Evolutionary conservation across 2,329 filamentous ascomycete genomes (phyloP).

Genomic region (Talaromyces sp.): DNA sequence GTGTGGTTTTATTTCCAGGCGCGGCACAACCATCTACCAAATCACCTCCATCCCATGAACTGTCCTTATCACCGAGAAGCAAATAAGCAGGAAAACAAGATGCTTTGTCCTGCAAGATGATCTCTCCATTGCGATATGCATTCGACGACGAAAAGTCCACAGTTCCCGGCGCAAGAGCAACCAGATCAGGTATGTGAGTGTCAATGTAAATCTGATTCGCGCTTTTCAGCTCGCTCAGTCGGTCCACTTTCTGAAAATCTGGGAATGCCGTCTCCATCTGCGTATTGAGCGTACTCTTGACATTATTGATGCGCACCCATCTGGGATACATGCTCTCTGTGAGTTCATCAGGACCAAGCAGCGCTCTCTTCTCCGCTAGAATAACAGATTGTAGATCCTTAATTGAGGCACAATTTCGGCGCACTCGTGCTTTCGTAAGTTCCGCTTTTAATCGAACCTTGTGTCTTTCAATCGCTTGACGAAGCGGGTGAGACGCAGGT

Average conservation of each 20-base stretch:
- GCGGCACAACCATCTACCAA: conserved; percentile 91
- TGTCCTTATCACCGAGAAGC: conserved; percentile 58
- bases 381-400: conserved; percentile 52
- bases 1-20: conserved; percentile 96
- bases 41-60: conserved; percentile 56
- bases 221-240: conserved; percentile 54
- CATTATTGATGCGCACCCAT: conserved; percentile 83
- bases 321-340: conserved; percentile 59
- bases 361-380: conserved; percentile 35
- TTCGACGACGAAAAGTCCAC: conserved; percentile 64
- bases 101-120: conserved; percentile 94
- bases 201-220: conserved; percentile 61
- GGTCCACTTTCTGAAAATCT: conserved; percentile 53
- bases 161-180: conserved; percentile 67
- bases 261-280: conserved; percentile 73
- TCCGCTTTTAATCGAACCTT: conserved; percentile 76
- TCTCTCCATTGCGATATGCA: conserved; percentile 68
- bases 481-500: conserved; percentile 70
- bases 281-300: conserved; percentile 64
- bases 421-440: conserved; percentile 71
- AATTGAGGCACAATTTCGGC: conserved; percentile 63
- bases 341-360: conserved; percentile 39
- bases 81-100: conserved; percentile 95
- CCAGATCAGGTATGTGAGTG: conserved; percentile 71
- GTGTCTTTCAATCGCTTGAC: conserved; percentile 70